Base-by-base conservation (phyloP, 2,329 filamentous ascomycete species). In the Thyridium curvatum region DNA sequence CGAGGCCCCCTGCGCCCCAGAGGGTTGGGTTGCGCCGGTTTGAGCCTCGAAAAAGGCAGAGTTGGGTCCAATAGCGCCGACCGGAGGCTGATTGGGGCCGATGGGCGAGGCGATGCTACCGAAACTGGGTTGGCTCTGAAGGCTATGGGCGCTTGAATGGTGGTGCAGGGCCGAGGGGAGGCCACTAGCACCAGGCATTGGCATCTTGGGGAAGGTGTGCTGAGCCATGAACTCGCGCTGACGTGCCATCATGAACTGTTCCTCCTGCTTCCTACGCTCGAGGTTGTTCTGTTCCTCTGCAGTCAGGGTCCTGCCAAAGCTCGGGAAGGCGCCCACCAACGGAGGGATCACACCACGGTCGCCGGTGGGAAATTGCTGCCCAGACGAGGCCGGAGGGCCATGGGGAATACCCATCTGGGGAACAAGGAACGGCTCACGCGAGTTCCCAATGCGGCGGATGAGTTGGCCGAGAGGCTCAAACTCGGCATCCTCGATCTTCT, bases 281-380 rank as follows among this genome's bases (percentile, higher is more conserved):
- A 98, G 70, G 30, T 94, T 94, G 64, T 98, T 98, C 59, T 98
- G 93, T 61, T 98, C 93, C 54, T 97, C 91, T 0, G 93, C 93
- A 8, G 94, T 98, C 50, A 98, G 69, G 1, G 94, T 98, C 8
- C 93, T 89, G 6, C 93, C 93, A 58, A 97, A 98, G 56, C 87
- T 94, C 1, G 93, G 94, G 61, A 98, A 97, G 37, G 89, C 89
- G 39, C 82, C 87, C 7, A 91, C 88, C 52, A 98, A 87, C 6
- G 93, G 94, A 41, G 93, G 93, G 40, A 91, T 80, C 30, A 86
- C 82, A 15, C 79, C 78, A 18, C 71, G 61, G 18, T 67, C 64
- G 17, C 68, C 64, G 5, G 70, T 46, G 16, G 32, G 14, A 17
- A 34, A 34, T 14, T 14, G 32, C n/a, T 17, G 62, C 3, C 70